phyloP scores from a whole-genome alignment of 805 yeast species.

The Saccharomycopsis fermentans region DNA sequence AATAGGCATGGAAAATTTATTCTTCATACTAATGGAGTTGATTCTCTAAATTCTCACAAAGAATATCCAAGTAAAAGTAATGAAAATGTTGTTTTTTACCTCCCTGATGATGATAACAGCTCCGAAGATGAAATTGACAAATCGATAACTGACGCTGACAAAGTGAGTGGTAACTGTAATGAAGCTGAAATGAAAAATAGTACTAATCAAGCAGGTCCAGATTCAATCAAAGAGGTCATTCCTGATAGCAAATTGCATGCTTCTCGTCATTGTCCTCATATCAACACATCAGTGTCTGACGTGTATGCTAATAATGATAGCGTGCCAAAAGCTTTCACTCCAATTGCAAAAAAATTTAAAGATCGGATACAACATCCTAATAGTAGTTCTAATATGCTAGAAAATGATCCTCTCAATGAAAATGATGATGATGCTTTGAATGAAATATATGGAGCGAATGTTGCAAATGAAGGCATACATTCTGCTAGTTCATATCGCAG shows the following conservation, averaged over 20 bases:
- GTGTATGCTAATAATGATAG: neutral
- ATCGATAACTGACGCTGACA: too few species aligned
- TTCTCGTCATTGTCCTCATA: neutral
- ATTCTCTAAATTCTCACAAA: neutral
- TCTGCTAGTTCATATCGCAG: neutral
- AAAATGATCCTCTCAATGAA: neutral
- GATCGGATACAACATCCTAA: neutral
- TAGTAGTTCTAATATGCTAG: neutral
- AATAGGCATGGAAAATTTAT: neutral
- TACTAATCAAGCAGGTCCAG: neutral
- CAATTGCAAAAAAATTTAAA: neutral
- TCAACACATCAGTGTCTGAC: neutral
- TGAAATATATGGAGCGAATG: neutral
- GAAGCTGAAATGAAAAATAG: too few species aligned
- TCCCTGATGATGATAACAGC: slow-evolving; percentile 5
- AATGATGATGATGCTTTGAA: neutral
- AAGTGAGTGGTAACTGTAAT: too few species aligned
- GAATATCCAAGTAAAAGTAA: neutral
- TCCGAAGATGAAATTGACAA: too few species aligned
- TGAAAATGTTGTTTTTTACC: neutral
- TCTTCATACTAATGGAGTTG: neutral
- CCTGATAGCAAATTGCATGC: neutral
- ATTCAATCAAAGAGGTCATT: neutral
- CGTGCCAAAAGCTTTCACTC: neutral
- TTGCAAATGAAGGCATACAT: neutral